Percentiles rank a stretch among this genome's conserved stretches.
Conservation (phyloP, 2,329 filamentous ascomycete species). For the Diaporthe sp. region DNA sequence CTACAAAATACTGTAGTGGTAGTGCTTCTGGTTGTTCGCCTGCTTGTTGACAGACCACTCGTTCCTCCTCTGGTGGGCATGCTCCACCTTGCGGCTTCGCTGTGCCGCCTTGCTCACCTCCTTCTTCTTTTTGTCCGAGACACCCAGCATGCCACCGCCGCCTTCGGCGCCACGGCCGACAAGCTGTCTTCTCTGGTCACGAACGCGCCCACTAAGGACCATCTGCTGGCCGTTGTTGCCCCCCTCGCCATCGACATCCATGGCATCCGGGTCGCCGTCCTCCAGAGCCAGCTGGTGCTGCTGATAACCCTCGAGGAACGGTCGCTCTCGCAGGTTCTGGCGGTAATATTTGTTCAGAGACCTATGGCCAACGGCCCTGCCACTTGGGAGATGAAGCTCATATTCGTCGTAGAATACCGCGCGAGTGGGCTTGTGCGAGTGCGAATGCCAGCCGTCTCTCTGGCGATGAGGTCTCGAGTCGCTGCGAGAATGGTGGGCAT, state of each 20-base stretch:
- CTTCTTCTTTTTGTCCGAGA: constrained; percentile 80
- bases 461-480: constrained; percentile 81
- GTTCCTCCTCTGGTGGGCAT: constrained; percentile 72
- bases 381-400: constrained; percentile 92
- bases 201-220: constrained; percentile 48
- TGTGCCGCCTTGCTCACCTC: constrained; percentile 77
- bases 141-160: constrained; percentile 82
- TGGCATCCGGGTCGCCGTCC: constrained; percentile 47
- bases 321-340: constrained; percentile 91
- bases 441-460: constrained; percentile 84
- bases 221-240: constrained; percentile 49
- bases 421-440: constrained; percentile 80
- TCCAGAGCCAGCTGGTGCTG: constrained; percentile 71
- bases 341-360: constrained; percentile 90
- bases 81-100: constrained; percentile 75
- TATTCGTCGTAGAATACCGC: constrained; percentile 93
- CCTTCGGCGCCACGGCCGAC: constrained; percentile 76
- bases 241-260: constrained; percentile 60
- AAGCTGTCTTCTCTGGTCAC: constrained; percentile 66
- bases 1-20: constrained; percentile 63
- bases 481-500: constrained; percentile 80
- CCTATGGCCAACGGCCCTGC: constrained; percentile 89
- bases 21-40: constrained; percentile 79
- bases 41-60: constrained; percentile 80
- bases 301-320: constrained; percentile 78